Percentiles rank a stretch among this genome's conserved stretches.
These are phyloP conservation scores for Davidsoniella eucalypti DNA, from an alignment of 2,329 filamentous ascomycete genomes.

Conservation along the genomic window DNA sequence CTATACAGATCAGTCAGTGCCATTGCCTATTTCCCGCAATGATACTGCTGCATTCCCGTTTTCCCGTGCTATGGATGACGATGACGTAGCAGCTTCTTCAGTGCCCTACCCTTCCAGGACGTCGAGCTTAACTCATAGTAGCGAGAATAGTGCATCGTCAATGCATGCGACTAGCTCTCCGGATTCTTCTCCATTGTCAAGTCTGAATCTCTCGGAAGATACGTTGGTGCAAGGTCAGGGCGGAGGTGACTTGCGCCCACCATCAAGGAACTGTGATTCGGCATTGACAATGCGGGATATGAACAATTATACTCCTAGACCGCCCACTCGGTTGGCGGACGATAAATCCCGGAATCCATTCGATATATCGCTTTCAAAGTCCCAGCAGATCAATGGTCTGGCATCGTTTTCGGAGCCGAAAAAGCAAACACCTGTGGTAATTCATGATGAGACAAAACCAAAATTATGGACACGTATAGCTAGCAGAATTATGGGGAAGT, in stretches of 20 bases:
- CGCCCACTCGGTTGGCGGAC: background rate
- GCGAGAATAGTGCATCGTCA: too few species aligned
- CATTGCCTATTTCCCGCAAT: too few species aligned
- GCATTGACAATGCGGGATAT: slow-evolving; percentile 4
- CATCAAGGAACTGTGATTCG: slow-evolving; percentile 2
- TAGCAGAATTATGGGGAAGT: slow-evolving; percentile 3
- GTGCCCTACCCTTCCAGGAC: too few species aligned
- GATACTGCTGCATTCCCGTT: too few species aligned
- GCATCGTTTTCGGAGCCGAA: background rate
- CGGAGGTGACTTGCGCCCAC: background rate
- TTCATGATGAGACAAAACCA: slow-evolving; percentile 7
- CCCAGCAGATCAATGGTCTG: background rate
- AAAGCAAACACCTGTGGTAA: background rate
- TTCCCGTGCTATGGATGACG: too few species aligned
- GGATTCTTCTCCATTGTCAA: background rate
- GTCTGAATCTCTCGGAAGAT: background rate
- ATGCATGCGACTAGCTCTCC: too few species aligned
- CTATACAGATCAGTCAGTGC: too few species aligned
- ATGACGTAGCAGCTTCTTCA: too few species aligned
- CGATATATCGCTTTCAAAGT: background rate
- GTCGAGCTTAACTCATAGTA: too few species aligned
- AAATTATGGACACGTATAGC: slow-evolving; percentile 10
- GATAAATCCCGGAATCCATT: background rate
- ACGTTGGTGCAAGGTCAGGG: background rate
- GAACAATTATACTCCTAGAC: slow-evolving; percentile 1